Evolutionary conservation across 2,329 filamentous ascomycete genomes (phyloP).

Genomic region (Rutstroemia sp.): DNA sequence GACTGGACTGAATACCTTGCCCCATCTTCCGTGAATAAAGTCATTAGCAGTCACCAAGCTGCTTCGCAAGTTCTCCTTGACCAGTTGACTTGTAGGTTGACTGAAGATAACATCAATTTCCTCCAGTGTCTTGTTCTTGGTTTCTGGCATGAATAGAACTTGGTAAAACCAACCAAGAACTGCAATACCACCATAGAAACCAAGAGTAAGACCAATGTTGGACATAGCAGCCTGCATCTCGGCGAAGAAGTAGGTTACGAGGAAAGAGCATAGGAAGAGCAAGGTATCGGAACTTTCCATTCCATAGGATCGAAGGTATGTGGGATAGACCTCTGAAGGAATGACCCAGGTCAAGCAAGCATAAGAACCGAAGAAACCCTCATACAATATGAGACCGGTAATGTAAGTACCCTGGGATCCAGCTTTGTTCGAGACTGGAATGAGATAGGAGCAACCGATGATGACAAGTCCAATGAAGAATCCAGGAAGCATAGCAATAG

Average conservation of each 20-base stretch:
- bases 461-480: slow-evolving; percentile 64
- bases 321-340: slow-evolving; percentile 64
- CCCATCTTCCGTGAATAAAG: slow-evolving; percentile 23
- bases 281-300: slow-evolving; percentile 65
- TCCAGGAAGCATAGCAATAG: slow-evolving; percentile 61
- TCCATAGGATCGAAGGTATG: slow-evolving; percentile 64
- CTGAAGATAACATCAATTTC: slow-evolving; percentile 64
- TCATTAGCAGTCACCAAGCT: slow-evolving; percentile 22
- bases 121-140: slow-evolving; percentile 58
- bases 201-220: slow-evolving; percentile 56
- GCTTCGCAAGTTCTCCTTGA: slow-evolving; percentile 47
- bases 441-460: slow-evolving; percentile 56
- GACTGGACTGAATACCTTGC: slow-evolving; percentile 25
- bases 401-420: slow-evolving; percentile 55
- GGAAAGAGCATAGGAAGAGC: slow-evolving; percentile 63
- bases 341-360: slow-evolving; percentile 59
- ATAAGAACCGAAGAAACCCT: slow-evolving; percentile 61
- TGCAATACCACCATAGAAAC: slow-evolving; percentile 69
- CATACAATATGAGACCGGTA: slow-evolving; percentile 60
- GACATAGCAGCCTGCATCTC: slow-evolving; percentile 63
- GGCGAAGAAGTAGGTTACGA: slow-evolving; percentile 70
- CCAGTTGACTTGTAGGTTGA: slow-evolving; percentile 54
- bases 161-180: slow-evolving; percentile 66
- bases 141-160: slow-evolving; percentile 69
- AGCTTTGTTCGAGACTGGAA: slow-evolving; percentile 40